Base-by-base conservation (phyloP, 192 early-diverging fungal genomes). In the Phycomyces blakesleeanus region DNA sequence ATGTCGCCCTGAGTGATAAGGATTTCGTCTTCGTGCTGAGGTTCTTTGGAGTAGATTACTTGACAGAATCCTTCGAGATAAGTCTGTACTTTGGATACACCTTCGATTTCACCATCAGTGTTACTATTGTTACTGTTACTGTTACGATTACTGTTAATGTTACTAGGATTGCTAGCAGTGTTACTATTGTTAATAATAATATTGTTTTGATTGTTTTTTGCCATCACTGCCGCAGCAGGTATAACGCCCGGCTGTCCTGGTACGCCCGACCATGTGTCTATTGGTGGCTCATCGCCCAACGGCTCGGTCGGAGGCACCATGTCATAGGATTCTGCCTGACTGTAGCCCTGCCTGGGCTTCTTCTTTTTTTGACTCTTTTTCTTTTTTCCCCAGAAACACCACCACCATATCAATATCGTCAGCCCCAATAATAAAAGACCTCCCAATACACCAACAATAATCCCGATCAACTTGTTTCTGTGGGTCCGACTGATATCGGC, bases 1-100 rank as follows among this genome's bases (percentile, higher is more conserved):
- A 68, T 61, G 34, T 68, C 67, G 21, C 55, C 60, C 56, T 68
- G 53, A n/a, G 51, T 24, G 16, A 68, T 44, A 3, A 47, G 51
- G 12, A 68, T 41, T 51, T 68, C 67, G 20, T 68, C 67, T 20
- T 41, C 59, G 37, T 61, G 53, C 50, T 61, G 53, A 0, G 61
- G 61, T 39, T 63, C 50, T 25, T 63, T 40, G 21, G 61, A 20
- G 40, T 63, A 51, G 3, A 63, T 41, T 4, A 55, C 61, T 22
- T 55, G 61, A 24, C 52, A 63, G 22, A 52, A 63, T 2, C 51
- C 52, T 22, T 63, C 61, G 20, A 63, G 16, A 41, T 52, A 53
- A 9, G 51, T 51, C 9, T 40, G 37, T 16, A 51, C 52, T 54
- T 54, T 54, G 52, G 52, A 54, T 12, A 54, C 52, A 4, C 52